A percentile compares a stretch with the other conserved stretches of the same genome.
These are phyloP conservation scores for Chondrus crispus DNA, from an alignment of 23 red algal genomes.

Conservation along the genomic window DNA sequence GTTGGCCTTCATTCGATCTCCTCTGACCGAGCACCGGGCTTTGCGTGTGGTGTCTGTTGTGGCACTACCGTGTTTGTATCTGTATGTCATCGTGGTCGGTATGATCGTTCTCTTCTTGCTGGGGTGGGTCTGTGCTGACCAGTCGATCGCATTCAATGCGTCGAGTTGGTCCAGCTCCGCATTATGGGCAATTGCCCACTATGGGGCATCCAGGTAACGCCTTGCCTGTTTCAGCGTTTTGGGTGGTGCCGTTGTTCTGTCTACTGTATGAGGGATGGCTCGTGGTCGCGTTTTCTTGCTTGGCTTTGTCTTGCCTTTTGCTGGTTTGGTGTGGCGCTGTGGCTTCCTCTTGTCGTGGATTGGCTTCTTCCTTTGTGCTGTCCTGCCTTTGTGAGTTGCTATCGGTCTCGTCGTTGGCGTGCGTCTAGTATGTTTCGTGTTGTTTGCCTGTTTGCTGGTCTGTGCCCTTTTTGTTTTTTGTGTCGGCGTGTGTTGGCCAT, in stretches of 20 bases:
- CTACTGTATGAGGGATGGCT: no score
- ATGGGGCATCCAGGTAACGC: neutral
- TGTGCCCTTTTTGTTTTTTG: no score
- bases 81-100: neutral
- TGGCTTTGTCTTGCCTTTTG: no score
- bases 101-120: neutral
- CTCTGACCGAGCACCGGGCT: neutral
- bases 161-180: conserved; percentile 3
- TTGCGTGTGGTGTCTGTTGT: neutral
- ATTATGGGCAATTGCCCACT: neutral
- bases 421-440: no score
- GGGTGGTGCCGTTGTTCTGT: neutral
- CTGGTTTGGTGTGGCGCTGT: no score
- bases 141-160: neutral
- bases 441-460: no score
- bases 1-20: neutral
- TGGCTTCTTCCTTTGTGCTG: no score
- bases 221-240: neutral
- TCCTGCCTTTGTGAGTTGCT: no score
- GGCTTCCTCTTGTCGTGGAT: no score
- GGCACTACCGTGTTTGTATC: neutral
- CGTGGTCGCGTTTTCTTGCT: no score
- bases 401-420: no score
- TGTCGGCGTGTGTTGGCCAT: no score
- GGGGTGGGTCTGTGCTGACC: neutral